phyloP scores from a whole-genome alignment of 2,329 filamentous ascomycete species.

The Clarireedia sp. region DNA sequence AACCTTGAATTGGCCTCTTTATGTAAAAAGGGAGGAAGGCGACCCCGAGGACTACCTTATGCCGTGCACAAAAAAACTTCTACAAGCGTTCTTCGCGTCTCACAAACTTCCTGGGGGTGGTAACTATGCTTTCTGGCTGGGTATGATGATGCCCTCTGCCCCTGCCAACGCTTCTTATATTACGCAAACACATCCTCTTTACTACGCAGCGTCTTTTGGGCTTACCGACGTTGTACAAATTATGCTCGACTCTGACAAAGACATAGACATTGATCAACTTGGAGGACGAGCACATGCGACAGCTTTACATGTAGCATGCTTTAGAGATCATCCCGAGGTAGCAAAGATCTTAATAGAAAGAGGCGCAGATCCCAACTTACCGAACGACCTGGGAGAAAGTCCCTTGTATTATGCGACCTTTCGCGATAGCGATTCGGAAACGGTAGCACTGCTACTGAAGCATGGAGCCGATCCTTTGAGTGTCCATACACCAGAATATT shows the following conservation, averaged over 20 bases:
- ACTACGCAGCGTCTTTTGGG: slow-evolving; percentile 21
- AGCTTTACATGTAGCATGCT: slow-evolving; percentile 19
- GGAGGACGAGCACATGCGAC: slow-evolving; percentile 16
- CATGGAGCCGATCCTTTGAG: slow-evolving; percentile 11
- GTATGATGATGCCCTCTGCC: slow-evolving; percentile 13
- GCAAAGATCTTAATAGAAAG: slow-evolving; percentile 16
- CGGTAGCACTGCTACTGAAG: slow-evolving; percentile 14
- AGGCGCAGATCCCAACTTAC: slow-evolving; percentile 17
- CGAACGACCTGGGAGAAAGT: slow-evolving; percentile 11
- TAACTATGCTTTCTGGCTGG: slow-evolving; percentile 18
- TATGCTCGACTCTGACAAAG: slow-evolving; percentile 12
- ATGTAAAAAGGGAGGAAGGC: slow-evolving; percentile 2
- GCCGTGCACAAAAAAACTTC: slow-evolving; percentile 9
- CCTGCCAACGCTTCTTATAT: slow-evolving; percentile 2
- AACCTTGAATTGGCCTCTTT: slow-evolving; percentile 7
- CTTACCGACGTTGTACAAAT: slow-evolving; percentile 15
- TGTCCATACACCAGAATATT: no score
- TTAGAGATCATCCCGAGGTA: slow-evolving; percentile 14
- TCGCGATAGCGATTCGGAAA: slow-evolving; percentile 1
- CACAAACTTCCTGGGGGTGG: slow-evolving; percentile 13
- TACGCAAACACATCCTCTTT: slow-evolving; percentile 15
- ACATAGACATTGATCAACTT: slow-evolving; percentile 15
- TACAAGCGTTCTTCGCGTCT: slow-evolving; percentile 17
- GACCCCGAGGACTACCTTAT: slow-evolving; percentile 9
- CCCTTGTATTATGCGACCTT: slow-evolving; percentile 15